These are phyloP conservation scores for Aspergillus ellipticus DNA, from an alignment of 495 filamentous ascomycete species.

Conservation along the genomic window DNA sequence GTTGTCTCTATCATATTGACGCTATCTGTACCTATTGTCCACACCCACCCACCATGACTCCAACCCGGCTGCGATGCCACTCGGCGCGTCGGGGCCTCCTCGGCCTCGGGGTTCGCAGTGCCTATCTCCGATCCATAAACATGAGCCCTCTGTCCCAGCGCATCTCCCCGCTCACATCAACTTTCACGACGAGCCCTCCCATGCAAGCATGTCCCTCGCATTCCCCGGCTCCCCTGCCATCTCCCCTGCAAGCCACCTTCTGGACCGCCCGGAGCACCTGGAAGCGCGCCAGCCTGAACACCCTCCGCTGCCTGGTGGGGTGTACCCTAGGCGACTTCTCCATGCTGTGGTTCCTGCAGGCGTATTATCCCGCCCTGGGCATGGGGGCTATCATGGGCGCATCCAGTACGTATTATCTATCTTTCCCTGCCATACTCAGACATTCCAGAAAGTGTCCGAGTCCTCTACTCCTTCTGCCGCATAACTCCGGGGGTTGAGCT, in stretches of 20 bases:
- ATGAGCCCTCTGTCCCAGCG: not conserved
- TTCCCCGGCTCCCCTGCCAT: not conserved
- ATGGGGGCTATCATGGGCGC: constrained; percentile 35
- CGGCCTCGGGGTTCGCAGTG: too few species aligned
- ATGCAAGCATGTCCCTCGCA: not conserved
- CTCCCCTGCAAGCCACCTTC: constrained; percentile 15
- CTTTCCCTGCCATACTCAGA: too few species aligned
- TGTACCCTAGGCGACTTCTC: constrained; percentile 45
- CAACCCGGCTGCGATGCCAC: too few species aligned
- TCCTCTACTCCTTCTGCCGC: too few species aligned
- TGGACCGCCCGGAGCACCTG: constrained; percentile 34
- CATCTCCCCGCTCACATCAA: not conserved
- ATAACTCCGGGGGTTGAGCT: too few species aligned
- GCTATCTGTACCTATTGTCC: too few species aligned
- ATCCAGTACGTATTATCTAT: constrained; percentile 15
- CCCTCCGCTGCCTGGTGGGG: constrained; percentile 40
- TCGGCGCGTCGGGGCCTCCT: too few species aligned
- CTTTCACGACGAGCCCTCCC: not conserved
- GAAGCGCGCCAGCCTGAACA: constrained; percentile 41
- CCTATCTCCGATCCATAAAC: not conserved
- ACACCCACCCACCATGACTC: too few species aligned
- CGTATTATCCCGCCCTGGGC: constrained; percentile 33
- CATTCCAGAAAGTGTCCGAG: too few species aligned
- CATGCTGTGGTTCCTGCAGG: constrained; percentile 34
- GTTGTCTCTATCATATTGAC: too few species aligned